phyloP scores from a whole-genome alignment of 495 filamentous ascomycete genomes.

The Penicillium atrosanguineum region DNA sequence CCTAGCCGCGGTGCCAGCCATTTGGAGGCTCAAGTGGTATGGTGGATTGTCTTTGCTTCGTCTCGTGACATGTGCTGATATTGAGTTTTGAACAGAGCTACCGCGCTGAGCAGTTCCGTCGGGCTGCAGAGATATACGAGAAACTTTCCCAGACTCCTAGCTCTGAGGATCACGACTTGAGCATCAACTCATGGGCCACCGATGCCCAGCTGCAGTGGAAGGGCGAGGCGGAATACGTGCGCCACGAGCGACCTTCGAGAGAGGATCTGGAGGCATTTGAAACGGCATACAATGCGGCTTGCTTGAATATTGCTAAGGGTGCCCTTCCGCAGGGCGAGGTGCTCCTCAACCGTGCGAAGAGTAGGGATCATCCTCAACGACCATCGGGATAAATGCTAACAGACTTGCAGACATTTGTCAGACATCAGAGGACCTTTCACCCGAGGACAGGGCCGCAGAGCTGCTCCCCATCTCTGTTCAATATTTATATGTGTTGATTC shows the following conservation, averaged over 20 bases:
- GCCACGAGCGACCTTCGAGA: constrained; percentile 55
- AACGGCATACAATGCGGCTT: constrained; percentile 90
- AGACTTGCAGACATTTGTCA: constrained; percentile 70
- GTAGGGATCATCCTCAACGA: constrained; percentile 27
- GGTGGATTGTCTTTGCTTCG: constrained; percentile 41
- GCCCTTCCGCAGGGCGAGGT: constrained; percentile 73
- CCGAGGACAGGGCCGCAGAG: constrained; percentile 82
- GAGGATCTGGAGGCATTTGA: constrained; percentile 91
- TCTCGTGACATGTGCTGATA: constrained; percentile 1
- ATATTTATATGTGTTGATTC: constrained; percentile 74
- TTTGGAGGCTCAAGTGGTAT: constrained; percentile 82
- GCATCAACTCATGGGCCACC: constrained; percentile 77
- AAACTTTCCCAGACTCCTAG: constrained; percentile 51
- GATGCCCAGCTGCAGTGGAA: constrained; percentile 88
- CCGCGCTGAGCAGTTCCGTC: constrained; percentile 75
- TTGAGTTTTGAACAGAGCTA: constrained; percentile 56
- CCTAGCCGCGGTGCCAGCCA: constrained; percentile 67
- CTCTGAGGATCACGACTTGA: constrained; percentile 80
- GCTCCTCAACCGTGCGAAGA: constrained; percentile 76
- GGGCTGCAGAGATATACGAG: constrained; percentile 67
- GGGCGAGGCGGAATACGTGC: constrained; percentile 53
- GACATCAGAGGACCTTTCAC: constrained; percentile 73
- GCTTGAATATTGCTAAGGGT: constrained; percentile 75
- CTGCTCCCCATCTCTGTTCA: constrained; percentile 83
- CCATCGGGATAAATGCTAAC: background rate